These are phyloP conservation scores for Durusdinium trenchii DNA, from an alignment of 73 alveolate genomes.

Conservation along the genomic window DNA sequence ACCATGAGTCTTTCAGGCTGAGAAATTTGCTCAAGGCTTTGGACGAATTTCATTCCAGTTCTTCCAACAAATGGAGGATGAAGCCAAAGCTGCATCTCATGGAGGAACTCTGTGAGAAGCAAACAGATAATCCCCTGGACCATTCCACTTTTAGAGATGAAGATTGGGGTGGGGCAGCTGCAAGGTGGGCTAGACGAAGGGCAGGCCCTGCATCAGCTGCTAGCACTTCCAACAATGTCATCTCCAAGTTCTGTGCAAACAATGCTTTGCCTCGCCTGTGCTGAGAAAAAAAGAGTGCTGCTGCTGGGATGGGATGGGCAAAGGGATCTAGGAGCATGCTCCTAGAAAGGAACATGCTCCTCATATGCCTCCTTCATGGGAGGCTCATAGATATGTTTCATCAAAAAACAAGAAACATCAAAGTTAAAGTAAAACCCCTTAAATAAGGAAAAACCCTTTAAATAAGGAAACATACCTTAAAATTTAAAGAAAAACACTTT, in stretches of 20 bases:
- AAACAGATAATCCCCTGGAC: not conserved
- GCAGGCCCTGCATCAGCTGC: not conserved
- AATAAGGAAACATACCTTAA: not conserved
- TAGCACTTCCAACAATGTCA: not conserved
- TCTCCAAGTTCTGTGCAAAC: conserved; percentile 19
- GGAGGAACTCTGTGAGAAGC: not conserved
- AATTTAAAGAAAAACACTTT: not conserved
- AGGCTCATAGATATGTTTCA: too few relatives aligned
- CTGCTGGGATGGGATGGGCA: not conserved
- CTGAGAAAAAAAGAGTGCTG: not conserved
- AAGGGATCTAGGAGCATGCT: not conserved
- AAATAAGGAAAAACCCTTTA: not conserved
- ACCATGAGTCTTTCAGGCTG: not conserved
- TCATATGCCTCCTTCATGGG: not conserved
- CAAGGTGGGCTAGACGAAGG: conserved; percentile 20
- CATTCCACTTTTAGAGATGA: not conserved
- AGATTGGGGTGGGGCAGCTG: conserved; percentile 9
- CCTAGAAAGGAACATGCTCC: not conserved
- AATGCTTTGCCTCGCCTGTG: not conserved
- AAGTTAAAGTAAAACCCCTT: not conserved
- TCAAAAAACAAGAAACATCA: too few relatives aligned
- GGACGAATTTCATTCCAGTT: not conserved
- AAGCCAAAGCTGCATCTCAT: conserved; percentile 20
- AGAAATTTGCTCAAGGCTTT: conserved; percentile 1
- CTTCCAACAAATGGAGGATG: not conserved